Conservation (phyloP, 2,329 filamentous ascomycete genomes). For the Polychaeton citri region DNA sequence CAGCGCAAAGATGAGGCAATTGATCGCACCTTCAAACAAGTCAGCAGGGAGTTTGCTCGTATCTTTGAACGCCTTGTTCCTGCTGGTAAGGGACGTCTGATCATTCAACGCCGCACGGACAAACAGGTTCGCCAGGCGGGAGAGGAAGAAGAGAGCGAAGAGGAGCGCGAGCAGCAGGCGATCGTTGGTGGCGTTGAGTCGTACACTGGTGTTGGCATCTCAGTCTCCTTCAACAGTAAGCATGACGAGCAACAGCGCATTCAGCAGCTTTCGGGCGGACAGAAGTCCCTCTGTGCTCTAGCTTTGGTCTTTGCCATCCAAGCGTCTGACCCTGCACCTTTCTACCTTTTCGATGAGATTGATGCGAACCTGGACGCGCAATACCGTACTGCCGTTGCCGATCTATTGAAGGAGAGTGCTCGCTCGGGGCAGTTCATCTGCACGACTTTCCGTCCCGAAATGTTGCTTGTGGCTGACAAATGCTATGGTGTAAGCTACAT, state of each 20-base stretch:
- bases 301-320: constrained; percentile 98
- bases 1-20: constrained; percentile 96
- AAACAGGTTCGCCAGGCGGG: constrained; percentile 45
- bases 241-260: constrained; percentile 97
- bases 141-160: constrained; percentile 37
- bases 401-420: constrained; percentile 55
- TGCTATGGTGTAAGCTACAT: constrained; percentile 89
- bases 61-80: constrained; percentile 95
- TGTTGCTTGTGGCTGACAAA: constrained; percentile 88
- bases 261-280: constrained; percentile 89
- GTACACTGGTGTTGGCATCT: constrained; percentile 91
- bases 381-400: constrained; percentile 89
- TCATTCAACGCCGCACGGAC: constrained; percentile 86
- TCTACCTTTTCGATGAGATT: constrained; percentile 98
- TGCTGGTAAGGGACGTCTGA: constrained; percentile 75
- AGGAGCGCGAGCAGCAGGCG: constrained; percentile 42
- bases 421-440: constrained; percentile 76
- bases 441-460: constrained; percentile 95
- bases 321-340: constrained; percentile 89
- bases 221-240: constrained; percentile 96
- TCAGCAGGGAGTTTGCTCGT: constrained; percentile 79
- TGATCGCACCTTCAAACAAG: constrained; percentile 95
- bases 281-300: constrained; percentile 91
- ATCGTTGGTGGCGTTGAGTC: constrained; percentile 57
- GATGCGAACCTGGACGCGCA: constrained; percentile 97